Conservation (phyloP, 768 basidiomycete genomes). For the Tubosaeta sp. region DNA sequence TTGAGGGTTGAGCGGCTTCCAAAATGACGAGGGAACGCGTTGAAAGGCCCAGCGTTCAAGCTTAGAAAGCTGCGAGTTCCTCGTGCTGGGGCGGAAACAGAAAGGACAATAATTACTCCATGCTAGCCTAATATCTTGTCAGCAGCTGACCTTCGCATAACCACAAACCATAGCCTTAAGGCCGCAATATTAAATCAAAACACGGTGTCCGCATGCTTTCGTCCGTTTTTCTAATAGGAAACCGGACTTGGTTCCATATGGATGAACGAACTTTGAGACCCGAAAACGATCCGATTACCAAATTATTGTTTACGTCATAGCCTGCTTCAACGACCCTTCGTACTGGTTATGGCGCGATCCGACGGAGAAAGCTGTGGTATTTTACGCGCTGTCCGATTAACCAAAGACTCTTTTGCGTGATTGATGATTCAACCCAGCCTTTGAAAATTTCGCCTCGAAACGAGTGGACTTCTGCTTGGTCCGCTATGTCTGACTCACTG, state of each 20-base stretch:
- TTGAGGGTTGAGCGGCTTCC: background rate
- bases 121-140: background rate
- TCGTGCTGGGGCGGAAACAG: background rate
- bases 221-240: too few species aligned
- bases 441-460: background rate
- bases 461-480: background rate
- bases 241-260: background rate
- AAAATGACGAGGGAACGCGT: too few species aligned
- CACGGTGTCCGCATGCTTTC: too few species aligned
- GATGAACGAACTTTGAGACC: background rate
- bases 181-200: background rate
- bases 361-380: background rate
- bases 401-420: background rate
- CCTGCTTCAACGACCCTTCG: background rate
- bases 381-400: background rate
- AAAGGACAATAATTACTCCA: background rate
- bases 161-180: background rate
- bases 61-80: background rate
- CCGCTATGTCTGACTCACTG: background rate
- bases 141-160: background rate
- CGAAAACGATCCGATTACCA: background rate
- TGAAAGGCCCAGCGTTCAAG: background rate
- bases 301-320: background rate
- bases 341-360: background rate
- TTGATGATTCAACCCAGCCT: background rate